These are phyloP conservation scores for Aureobasidium sp. DNA, from an alignment of 2,329 filamentous ascomycete genomes.

Conservation along the genomic window DNA sequence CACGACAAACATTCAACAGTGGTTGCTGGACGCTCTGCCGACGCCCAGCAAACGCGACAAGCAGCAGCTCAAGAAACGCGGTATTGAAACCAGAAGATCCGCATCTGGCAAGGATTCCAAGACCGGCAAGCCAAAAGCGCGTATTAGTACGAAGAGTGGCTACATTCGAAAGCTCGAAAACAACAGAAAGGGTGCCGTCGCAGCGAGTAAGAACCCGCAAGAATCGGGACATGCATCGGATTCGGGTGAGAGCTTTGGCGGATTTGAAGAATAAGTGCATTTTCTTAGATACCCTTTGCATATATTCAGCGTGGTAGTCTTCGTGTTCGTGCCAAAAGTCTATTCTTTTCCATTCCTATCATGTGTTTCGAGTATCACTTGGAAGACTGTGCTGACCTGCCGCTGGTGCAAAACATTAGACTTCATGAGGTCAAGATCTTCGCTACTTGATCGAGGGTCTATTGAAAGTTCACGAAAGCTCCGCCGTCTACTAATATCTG, in stretches of 20 bases:
- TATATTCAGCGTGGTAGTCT: not conserved
- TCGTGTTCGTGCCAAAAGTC: not conserved
- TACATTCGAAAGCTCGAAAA: conserved; percentile 63
- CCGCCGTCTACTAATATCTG: conserved; percentile 83
- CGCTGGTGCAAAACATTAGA: too few species aligned
- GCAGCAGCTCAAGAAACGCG: conserved; percentile 70
- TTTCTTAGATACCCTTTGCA: not conserved
- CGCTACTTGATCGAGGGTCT: not conserved
- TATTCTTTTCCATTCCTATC: not conserved
- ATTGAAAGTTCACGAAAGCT: conserved; percentile 82
- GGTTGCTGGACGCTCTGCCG: conserved; percentile 81
- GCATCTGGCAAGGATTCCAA: conserved; percentile 32
- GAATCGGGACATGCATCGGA: conserved; percentile 13
- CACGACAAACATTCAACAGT: conserved; percentile 58
- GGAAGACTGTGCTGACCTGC: too few species aligned
- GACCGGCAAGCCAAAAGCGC: conserved; percentile 42
- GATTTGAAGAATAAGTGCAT: conserved; percentile 26
- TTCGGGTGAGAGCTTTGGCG: conserved; percentile 32
- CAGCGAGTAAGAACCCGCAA: conserved; percentile 23
- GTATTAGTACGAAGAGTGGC: conserved; percentile 76
- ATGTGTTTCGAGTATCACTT: not conserved
- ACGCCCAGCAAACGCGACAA: conserved; percentile 74
- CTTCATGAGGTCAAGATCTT: not conserved
- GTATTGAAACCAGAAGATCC: conserved; percentile 62
- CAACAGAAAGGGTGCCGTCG: conserved; percentile 42